phyloP scores from a whole-genome alignment of 805 yeast genomes.

The Metschnikowia gruessii region DNA sequence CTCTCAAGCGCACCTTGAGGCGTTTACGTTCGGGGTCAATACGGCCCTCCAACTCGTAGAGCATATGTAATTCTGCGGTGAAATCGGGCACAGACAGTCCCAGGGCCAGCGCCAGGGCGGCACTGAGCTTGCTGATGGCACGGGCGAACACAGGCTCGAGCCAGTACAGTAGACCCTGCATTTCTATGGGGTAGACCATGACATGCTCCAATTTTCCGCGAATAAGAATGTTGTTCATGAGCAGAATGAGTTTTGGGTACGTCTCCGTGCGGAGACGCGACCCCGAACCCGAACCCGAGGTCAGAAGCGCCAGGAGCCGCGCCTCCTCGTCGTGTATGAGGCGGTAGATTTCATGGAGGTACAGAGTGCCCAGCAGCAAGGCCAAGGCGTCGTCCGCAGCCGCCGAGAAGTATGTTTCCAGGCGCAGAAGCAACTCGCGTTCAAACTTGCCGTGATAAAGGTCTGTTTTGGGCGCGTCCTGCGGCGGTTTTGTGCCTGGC shows the following conservation, averaged over 20 bases:
- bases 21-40: slow-evolving; percentile 53
- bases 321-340: slow-evolving; percentile 62
- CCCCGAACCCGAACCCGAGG: slow-evolving; percentile 4
- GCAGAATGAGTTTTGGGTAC: slow-evolving; percentile 48
- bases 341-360: slow-evolving; percentile 48
- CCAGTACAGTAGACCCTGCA: slow-evolving; percentile 61
- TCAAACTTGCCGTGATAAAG: slow-evolving; percentile 67
- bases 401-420: slow-evolving; percentile 53
- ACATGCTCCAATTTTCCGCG: slow-evolving; percentile 55
- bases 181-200: slow-evolving; percentile 43
- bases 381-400: slow-evolving; percentile 45
- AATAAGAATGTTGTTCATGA: slow-evolving; percentile 60
- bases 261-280: slow-evolving; percentile 34
- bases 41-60: slow-evolving; percentile 50
- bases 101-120: not conserved
- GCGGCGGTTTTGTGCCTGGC: slow-evolving; percentile 17
- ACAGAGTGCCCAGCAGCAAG: slow-evolving; percentile 47
- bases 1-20: slow-evolving; percentile 47
- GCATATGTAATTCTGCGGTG: slow-evolving; percentile 40
- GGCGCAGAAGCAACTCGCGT: slow-evolving; percentile 53
- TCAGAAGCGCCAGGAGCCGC: slow-evolving; percentile 51
- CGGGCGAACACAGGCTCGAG: slow-evolving; percentile 39
- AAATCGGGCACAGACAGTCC: slow-evolving; percentile 13
- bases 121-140: slow-evolving; percentile 1
- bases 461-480: slow-evolving; percentile 24